These are phyloP conservation scores for Penicillium corylophilum DNA, from an alignment of 2,329 filamentous ascomycete genomes.

Conservation along the genomic window DNA sequence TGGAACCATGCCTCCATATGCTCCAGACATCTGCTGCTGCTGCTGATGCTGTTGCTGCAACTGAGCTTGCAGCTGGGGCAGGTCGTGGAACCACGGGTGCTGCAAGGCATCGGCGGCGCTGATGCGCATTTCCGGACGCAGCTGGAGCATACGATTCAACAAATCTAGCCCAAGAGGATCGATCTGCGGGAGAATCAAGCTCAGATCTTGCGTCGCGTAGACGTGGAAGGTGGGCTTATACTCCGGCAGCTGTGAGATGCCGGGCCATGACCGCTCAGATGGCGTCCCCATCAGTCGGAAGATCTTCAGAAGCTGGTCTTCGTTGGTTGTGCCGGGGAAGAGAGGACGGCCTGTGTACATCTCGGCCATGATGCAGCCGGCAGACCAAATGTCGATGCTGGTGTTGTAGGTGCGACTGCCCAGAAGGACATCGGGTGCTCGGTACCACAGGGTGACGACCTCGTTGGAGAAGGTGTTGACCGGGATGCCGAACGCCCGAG, in stretches of 20 bases:
- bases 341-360: constrained; percentile 96
- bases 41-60: constrained; percentile 44
- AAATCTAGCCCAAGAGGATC: constrained; percentile 85
- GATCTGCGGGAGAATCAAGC: constrained; percentile 83
- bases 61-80: constrained; percentile 56
- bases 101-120: constrained; percentile 81
- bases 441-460: constrained; percentile 96
- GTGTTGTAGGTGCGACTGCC: constrained; percentile 97
- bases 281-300: constrained; percentile 99
- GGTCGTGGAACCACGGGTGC: constrained; percentile 85
- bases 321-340: constrained; percentile 96
- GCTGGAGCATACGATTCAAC: constrained; percentile 84
- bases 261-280: constrained; percentile 91
- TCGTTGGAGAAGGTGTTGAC: constrained; percentile 99
- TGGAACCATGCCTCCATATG: constrained; percentile 41
- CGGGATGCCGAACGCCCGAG: constrained; percentile 91
- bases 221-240: constrained; percentile 95
- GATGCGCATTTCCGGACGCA: constrained; percentile 87
- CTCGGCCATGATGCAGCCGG: constrained; percentile 99
- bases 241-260: constrained; percentile 92
- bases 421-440: constrained; percentile 90
- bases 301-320: constrained; percentile 95
- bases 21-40: constrained; percentile 36
- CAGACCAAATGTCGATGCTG: constrained; percentile 99
- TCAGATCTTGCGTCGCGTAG: constrained; percentile 87